Evolutionary conservation across 768 basidiomycete genomes (phyloP).

Genomic region (Grammothele lineata): DNA sequence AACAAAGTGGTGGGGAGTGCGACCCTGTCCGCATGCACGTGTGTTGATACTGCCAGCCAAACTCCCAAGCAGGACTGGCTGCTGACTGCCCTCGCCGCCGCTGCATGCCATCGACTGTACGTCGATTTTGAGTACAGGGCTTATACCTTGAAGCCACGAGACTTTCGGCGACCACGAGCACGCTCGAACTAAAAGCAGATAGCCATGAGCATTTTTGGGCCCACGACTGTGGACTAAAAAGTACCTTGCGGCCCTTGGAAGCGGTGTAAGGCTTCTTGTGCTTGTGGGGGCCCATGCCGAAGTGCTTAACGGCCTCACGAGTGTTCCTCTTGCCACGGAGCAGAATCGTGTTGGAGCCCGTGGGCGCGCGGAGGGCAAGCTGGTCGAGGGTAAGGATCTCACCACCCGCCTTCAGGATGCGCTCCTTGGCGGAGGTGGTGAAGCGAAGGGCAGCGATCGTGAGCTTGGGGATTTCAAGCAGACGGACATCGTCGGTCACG

Average conservation of each 20-base stretch:
- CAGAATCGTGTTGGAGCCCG: constrained; percentile 91
- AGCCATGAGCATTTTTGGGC: neutral
- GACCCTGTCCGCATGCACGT: constrained; percentile 12
- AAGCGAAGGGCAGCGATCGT: constrained; percentile 93
- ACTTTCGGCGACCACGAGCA: constrained; percentile 98
- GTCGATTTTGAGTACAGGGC: constrained; percentile 29
- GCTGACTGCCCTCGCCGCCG: no score
- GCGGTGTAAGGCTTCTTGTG: constrained; percentile 96
- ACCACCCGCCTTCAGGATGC: constrained; percentile 93
- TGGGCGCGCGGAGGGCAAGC: constrained; percentile 91
- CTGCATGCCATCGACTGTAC: constrained; percentile 23
- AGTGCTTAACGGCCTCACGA: constrained; percentile 95
- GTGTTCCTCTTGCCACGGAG: constrained; percentile 90
- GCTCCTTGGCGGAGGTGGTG: constrained; percentile 88
- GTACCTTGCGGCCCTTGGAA: constrained; percentile 94
- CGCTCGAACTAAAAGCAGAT: constrained; percentile 72
- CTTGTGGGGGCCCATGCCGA: constrained; percentile 98
- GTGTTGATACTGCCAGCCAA: constrained; percentile 12
- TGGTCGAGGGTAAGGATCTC: constrained; percentile 95
- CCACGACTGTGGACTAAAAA: constrained; percentile 11
- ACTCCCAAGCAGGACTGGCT: no score
- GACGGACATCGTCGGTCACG: constrained; percentile 93
- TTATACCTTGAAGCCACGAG: constrained; percentile 95
- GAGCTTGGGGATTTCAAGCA: constrained; percentile 82
- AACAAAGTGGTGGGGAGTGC: constrained; percentile 11